Base-by-base conservation (phyloP, 2,329 filamentous ascomycete genomes). In the Pseudocercospora fijiensis region DNA sequence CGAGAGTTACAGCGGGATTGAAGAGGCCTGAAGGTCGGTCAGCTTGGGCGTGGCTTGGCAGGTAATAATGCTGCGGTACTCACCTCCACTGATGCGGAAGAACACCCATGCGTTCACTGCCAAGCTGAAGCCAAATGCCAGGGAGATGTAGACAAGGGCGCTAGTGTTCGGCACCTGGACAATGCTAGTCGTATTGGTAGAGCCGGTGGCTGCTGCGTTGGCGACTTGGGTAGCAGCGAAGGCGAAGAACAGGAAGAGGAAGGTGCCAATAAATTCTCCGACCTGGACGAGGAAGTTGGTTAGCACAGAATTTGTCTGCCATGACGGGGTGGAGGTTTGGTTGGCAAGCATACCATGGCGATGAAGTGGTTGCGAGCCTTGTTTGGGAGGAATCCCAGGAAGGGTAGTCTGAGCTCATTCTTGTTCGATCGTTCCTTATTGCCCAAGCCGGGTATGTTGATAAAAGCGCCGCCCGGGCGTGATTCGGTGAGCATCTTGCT, bases 81-180 rank as follows among this genome's bases (percentile, higher is more conserved):
- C 28, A 55, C 77, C 77, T 55, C 78, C 78, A 49, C 71, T 76
- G 70, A 80, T 79, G 1, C 78, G 72, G 70, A 79, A 79, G 70
- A 80, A 80, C 18, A 80, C 76, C 78, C 78, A 80, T 9, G 76
- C 78, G 68, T 79, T 79, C 60, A 80, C 78, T 7, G 78, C 76
- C 56, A 80, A 70, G 33, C 76, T 78, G 71, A 80, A 80, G 45
- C 78, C 78, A 67, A 80, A 80, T 3, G 74, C 73, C 57, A 80
- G 65, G 24, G 71, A 60, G 60, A 80, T 79, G 69, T 78, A 80
- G 43, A 78, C 63, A 62, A 79, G 68, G 1, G 70, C 68, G 18
- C 69, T 64, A 18, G 75, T 67, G 63, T 78, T 78, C 5, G 77
- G 77, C 33, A 69, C 67, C 61, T 75, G 70, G 26, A 62, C 62